Percentiles rank a stretch among this genome's conserved stretches.
These are phyloP conservation scores for Trichopus zeylanicus DNA, from an alignment of 116 monocot genomes.

Conservation along the genomic window DNA sequence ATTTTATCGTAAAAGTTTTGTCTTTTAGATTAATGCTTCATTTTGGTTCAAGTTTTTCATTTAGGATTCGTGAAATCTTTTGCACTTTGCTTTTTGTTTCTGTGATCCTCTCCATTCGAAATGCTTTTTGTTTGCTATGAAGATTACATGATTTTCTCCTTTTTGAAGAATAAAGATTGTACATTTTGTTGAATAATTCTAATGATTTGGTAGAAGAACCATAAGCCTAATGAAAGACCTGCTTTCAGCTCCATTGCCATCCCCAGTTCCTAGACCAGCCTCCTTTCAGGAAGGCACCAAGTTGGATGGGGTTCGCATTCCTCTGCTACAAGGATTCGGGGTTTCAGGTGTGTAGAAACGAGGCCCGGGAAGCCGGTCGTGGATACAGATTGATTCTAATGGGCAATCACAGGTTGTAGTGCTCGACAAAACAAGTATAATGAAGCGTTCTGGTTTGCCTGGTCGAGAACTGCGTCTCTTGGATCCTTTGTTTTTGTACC, in stretches of 20 bases:
- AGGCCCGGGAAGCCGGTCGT: slow-evolving; percentile 31
- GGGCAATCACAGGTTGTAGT: slow-evolving; percentile 30
- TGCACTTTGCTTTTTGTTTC: no score
- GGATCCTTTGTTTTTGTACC: slow-evolving; percentile 53
- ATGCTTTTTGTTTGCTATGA: no score
- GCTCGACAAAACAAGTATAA: slow-evolving; percentile 35
- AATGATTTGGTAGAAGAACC: not conserved
- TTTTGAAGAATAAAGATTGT: not conserved
- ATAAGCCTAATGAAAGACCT: slow-evolving; percentile 7
- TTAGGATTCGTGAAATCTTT: no score
- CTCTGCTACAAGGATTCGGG: slow-evolving; percentile 17
- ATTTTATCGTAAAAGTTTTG: no score
- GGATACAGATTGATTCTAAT: slow-evolving; percentile 40
- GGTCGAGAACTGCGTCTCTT: slow-evolving; percentile 54
- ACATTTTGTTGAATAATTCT: not conserved
- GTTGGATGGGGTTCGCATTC: slow-evolving; percentile 7
- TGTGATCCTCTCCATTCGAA: no score
- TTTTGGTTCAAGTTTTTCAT: no score
- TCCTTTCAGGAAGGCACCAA: slow-evolving; percentile 10
- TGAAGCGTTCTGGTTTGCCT: slow-evolving; percentile 34
- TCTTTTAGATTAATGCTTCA: no score
- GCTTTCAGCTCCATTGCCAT: not conserved
- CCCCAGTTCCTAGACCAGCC: slow-evolving; percentile 4
- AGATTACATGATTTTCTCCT: not conserved
- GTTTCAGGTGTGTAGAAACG: slow-evolving; percentile 26